These are phyloP conservation scores for Ashbya aceris DNA, from an alignment of 1,139 yeast genomes.

Conservation along the genomic window DNA sequence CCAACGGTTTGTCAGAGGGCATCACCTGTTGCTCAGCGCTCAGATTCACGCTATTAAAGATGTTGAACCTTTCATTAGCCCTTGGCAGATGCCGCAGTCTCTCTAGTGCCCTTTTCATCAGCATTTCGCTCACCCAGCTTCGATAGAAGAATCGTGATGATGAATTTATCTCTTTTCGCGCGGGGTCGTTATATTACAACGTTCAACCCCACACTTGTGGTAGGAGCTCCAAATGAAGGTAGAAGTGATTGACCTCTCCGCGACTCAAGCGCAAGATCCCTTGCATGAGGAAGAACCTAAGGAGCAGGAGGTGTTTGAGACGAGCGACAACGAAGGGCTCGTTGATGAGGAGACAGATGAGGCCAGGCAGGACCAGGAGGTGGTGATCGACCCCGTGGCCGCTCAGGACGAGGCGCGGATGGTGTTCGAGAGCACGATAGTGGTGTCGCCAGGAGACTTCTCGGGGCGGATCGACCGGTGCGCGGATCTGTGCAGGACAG, in stretches of 20 bases:
- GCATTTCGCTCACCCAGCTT: conserved; percentile 1
- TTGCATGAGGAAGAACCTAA: not conserved
- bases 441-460: conserved; percentile 23
- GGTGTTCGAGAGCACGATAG: conserved; percentile 16
- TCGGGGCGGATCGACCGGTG: conserved; percentile 23
- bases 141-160: no score
- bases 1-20: conserved; percentile 6
- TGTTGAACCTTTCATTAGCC: conserved; percentile 27
- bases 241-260: conserved; percentile 4
- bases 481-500: conserved; percentile 23
- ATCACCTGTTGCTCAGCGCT: conserved; percentile 8
- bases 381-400: conserved; percentile 5
- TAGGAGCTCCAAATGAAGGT: not conserved
- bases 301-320: conserved; percentile 34
- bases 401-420: conserved; percentile 13
- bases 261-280: not conserved
- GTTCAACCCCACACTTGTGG: no score
- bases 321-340: conserved; percentile 41
- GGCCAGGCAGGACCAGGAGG: not conserved
- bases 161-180: no score
- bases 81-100: conserved; percentile 11
- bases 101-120: conserved; percentile 8
- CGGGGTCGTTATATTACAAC: no score
- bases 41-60: conserved; percentile 32
- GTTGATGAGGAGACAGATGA: conserved; percentile 8